Percentiles rank a stretch among this genome's conserved stretches.
These are phyloP conservation scores for Pseudocohnilembus persalinus DNA, from an alignment of 169 alveolate species.

Conservation along the genomic window DNA sequence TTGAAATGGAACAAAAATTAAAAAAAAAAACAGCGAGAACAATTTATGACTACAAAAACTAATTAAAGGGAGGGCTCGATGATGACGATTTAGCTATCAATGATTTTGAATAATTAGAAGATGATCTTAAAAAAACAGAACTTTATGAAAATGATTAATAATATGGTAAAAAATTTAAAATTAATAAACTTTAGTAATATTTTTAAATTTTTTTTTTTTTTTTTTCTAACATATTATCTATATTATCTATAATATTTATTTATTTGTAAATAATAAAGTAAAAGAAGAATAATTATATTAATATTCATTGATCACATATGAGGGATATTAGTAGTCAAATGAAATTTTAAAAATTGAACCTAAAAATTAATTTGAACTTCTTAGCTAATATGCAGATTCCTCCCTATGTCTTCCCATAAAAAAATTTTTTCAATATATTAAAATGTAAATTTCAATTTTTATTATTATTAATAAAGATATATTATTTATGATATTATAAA, in stretches of 20 bases:
- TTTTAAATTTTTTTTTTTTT: too few species aligned
- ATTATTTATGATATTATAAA: neutral
- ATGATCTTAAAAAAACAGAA: too few species aligned
- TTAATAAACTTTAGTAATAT: neutral
- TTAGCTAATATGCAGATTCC: slow-evolving; percentile 1
- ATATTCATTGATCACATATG: too few species aligned
- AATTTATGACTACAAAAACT: neutral
- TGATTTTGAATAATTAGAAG: too few species aligned
- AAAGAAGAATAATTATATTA: neutral
- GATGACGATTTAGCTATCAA: neutral
- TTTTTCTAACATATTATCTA: neutral
- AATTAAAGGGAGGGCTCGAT: neutral
- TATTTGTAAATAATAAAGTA: neutral
- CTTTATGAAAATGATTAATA: too few species aligned
- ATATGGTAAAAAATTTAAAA: neutral
- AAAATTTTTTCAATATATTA: neutral
- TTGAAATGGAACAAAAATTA: neutral
- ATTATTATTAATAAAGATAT: too few species aligned
- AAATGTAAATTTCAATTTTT: too few species aligned
- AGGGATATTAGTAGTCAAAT: too few species aligned
- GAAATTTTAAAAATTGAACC: neutral
- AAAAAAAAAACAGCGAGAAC: too few species aligned
- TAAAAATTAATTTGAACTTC: neutral
- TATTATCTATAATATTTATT: too few species aligned
- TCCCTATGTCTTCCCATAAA: neutral